These are phyloP conservation scores for Yamadazyma conglobata DNA, from an alignment of 1,139 yeast species.

Conservation along the genomic window DNA sequence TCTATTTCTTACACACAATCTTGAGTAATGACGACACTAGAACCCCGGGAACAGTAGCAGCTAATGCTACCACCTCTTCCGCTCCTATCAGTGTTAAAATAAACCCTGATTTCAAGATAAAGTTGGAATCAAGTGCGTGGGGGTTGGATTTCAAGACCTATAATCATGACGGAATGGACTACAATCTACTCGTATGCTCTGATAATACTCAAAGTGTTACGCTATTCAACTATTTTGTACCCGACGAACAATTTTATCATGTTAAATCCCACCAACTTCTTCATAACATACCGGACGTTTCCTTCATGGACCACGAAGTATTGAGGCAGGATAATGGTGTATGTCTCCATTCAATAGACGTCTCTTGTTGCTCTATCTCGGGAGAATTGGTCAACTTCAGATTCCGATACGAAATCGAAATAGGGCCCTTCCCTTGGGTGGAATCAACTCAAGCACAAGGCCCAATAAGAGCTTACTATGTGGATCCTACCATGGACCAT, in stretches of 20 bases:
- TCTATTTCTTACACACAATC: constrained; percentile 39
- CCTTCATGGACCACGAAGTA: constrained; percentile 30
- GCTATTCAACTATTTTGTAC: constrained; percentile 32
- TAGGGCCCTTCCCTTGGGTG: too few relatives aligned
- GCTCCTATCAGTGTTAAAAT: constrained; percentile 6
- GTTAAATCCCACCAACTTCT: constrained; percentile 40
- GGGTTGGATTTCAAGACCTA: constrained; percentile 47
- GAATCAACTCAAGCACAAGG: too few relatives aligned
- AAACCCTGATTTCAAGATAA: constrained; percentile 36
- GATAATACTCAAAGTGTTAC: constrained; percentile 55
- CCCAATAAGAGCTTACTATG: constrained; percentile 19
- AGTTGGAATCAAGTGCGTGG: constrained; percentile 56
- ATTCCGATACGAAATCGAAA: constrained; percentile 23
- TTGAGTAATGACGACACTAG: too few relatives aligned
- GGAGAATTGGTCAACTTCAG: constrained; percentile 45
- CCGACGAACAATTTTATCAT: constrained; percentile 28
- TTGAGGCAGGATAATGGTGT: constrained; percentile 3
- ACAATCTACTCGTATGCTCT: constrained; percentile 44
- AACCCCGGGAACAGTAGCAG: neutral
- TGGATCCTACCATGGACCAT: constrained; percentile 29
- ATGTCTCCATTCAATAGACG: constrained; percentile 19
- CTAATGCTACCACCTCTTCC: constrained; percentile 2
- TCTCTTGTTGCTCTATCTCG: constrained; percentile 45
- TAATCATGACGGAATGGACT: constrained; percentile 1
- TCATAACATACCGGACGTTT: constrained; percentile 61